Evolutionary conservation across 495 filamentous ascomycete species (phyloP).

Genomic region (Pyrenula aspistea): DNA sequence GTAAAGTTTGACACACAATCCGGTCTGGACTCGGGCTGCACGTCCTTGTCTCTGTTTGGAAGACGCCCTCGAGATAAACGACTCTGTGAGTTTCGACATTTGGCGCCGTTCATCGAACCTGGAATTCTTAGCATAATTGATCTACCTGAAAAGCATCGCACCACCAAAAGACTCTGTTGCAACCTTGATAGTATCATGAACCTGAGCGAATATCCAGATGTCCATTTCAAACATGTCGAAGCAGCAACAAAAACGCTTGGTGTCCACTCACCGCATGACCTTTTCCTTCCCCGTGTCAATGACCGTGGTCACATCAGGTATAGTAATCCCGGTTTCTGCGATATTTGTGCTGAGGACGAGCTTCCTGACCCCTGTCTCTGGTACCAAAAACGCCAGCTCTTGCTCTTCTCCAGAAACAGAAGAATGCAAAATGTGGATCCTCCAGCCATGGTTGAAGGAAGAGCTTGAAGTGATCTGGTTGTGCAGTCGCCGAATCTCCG

Average conservation of each 20-base stretch:
- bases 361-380: slow-evolving; percentile 70
- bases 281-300: slow-evolving; percentile 92
- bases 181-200: neutral
- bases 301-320: slow-evolving; percentile 91
- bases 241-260: slow-evolving; percentile 19
- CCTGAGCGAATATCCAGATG: neutral
- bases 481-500: slow-evolving; percentile 79
- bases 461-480: slow-evolving; percentile 65
- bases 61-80: slow-evolving; percentile 87
- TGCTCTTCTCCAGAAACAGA: slow-evolving; percentile 94
- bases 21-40: slow-evolving; percentile 91
- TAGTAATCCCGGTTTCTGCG: slow-evolving; percentile 93
- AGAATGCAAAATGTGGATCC: slow-evolving; percentile 80
- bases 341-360: slow-evolving; percentile 95
- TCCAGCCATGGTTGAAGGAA: slow-evolving; percentile 57
- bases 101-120: slow-evolving; percentile 84
- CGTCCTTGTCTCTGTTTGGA: slow-evolving; percentile 87
- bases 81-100: slow-evolving; percentile 76
- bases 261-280: no score
- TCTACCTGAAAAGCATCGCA: slow-evolving; percentile 8
- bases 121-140: no score
- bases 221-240: no score
- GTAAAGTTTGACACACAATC: slow-evolving; percentile 91
- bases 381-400: slow-evolving; percentile 77
- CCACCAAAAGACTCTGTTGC: neutral